Base-by-base conservation (phyloP, 257 asterid species). In the Ilex aquifolium region DNA sequence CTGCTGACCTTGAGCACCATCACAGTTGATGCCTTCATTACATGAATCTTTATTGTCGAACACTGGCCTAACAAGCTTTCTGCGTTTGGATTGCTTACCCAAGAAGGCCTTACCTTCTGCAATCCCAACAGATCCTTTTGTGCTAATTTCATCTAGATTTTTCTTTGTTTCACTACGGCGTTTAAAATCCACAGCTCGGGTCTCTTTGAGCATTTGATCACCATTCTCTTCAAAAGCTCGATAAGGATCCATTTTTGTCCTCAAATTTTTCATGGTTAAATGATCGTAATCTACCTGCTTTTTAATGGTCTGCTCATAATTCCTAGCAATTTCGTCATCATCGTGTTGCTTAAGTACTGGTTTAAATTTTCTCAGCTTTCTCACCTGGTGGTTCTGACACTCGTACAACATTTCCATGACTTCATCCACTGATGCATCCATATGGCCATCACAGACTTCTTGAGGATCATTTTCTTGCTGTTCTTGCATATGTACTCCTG, bases 351-450 rank as follows among this genome's bases (percentile, higher is more conserved):
- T 75, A 52, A 11, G 54, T 57, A 58, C 64, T 53, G 69, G 70
- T 66, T 60, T 73, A 30, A 32, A 48, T 67, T 79, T 70, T 61
- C 56, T 72, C 17, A 10, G 64, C 65, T 56, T 80, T 64, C 70
- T 75, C 21, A n/a, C 55, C 49, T 71, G 63, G 44, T 56, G 53
- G 65, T 62, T 79, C 65, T 72, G 70, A 69, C 48, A 44, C 50
- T 64, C 69, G 75, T 69, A 82, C 44, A 82, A 59, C 70, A 77
- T 67, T 53, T 71, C 80, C 92, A 84, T 82, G 69, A 86, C 72
- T 76, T 88, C 88, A 60, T 84, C 90, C 69, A 80, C 88, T 57
- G 92, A 73, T 48, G 88, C 71, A 72, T 73, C 77, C 77, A 69
- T 62, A 64, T 65, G 8, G 72, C 60, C 39, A 27, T 56, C 85